Evolutionary conservation across 148 eudicot genomes (phyloP).

Genomic region (Heliosperma pusillum): DNA sequence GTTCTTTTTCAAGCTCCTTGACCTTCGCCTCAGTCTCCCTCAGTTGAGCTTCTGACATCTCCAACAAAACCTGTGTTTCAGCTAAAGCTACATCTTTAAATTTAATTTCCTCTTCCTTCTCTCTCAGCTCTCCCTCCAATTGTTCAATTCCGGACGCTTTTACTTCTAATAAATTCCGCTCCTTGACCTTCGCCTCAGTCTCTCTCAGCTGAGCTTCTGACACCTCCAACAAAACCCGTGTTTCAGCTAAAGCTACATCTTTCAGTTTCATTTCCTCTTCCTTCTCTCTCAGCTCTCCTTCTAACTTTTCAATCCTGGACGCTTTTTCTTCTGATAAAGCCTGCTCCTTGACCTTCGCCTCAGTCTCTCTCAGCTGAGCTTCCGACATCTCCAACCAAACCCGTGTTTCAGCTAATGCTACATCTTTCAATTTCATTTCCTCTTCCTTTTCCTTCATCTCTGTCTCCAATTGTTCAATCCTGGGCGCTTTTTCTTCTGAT

Average conservation of each 20-base stretch:
- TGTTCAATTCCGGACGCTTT: constrained; percentile 36
- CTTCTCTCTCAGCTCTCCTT: constrained; percentile 42
- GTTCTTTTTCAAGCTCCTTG: too few relatives aligned
- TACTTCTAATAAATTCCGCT: constrained; percentile 33
- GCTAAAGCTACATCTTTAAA: too few relatives aligned
- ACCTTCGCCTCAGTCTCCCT: background rate
- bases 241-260: too few relatives aligned
- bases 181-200: background rate
- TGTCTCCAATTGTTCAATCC: constrained; percentile 48
- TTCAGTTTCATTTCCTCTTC: constrained; percentile 26
- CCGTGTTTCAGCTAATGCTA: too few relatives aligned
- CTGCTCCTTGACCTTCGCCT: background rate
- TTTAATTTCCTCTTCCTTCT: constrained; percentile 35
- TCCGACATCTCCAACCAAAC: background rate
- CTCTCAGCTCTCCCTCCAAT: constrained; percentile 46
- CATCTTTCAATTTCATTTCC: constrained; percentile 20
- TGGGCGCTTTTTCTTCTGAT: constrained; percentile 36
- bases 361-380: background rate
- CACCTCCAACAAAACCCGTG: background rate
- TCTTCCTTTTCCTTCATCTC: constrained; percentile 39
- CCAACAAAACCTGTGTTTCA: too few relatives aligned
- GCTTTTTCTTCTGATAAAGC: constrained; percentile 32
- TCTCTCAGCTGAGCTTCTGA: background rate
- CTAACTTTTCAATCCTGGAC: constrained; percentile 42
- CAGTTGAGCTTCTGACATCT: background rate